phyloP scores from a whole-genome alignment of 805 yeast species.

The Saccharomycopsis lassenensis region DNA sequence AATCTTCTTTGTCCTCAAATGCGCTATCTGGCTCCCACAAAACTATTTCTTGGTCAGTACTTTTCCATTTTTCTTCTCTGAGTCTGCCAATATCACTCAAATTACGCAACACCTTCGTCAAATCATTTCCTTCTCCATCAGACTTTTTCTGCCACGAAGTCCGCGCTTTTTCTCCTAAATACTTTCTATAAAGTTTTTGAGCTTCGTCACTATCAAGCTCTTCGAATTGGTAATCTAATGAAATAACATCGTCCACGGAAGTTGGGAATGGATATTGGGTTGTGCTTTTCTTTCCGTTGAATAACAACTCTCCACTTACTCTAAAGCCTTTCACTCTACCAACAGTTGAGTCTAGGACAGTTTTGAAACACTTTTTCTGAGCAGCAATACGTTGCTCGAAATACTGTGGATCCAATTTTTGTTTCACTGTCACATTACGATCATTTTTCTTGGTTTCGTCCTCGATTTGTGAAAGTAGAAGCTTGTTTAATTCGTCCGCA shows the following conservation, averaged over 20 bases:
- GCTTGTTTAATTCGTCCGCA: neutral
- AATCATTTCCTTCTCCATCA: too few species aligned
- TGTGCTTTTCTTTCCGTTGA: constrained; percentile 20
- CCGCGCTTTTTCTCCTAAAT: constrained; percentile 20
- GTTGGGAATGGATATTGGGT: constrained; percentile 21
- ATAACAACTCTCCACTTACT: constrained; percentile 23
- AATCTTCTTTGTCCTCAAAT: too few species aligned
- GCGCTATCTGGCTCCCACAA: constrained; percentile 10
- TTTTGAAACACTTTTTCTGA: constrained; percentile 10
- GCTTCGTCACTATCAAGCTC: constrained; percentile 20
- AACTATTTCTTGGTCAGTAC: constrained; percentile 1
- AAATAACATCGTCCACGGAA: constrained; percentile 26
- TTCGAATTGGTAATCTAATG: constrained; percentile 22
- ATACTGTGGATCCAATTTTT: constrained; percentile 8
- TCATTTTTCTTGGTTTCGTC: constrained; percentile 16
- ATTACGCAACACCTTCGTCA: constrained; percentile 3
- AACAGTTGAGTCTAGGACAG: constrained; percentile 13
- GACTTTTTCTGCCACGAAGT: constrained; percentile 5
- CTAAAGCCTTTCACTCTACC: constrained; percentile 27
- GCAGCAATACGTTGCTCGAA: constrained; percentile 1
- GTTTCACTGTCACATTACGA: constrained; percentile 6
- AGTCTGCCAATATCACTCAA: constrained; percentile 8
- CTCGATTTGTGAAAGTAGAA: too few species aligned
- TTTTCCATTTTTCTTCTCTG: constrained; percentile 2
- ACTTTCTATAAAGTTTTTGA: constrained; percentile 19